Evolutionary conservation across 441 rosid genomes (phyloP).

Genomic region (Oxalis stricta): DNA sequence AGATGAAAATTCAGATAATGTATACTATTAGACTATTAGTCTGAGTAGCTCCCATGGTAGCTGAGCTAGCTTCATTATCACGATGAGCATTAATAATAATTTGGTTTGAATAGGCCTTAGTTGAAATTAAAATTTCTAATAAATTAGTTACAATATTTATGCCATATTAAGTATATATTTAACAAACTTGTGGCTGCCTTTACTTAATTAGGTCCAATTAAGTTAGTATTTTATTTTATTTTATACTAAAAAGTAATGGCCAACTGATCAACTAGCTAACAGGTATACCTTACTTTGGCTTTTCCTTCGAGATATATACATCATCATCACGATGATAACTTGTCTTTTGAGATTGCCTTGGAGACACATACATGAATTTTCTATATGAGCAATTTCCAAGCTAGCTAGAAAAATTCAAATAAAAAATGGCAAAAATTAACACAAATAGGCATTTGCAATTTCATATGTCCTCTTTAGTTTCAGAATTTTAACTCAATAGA

Average conservation of each 20-base stretch:
- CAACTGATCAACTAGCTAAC: slow-evolving; percentile 6
- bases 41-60: too few species aligned
- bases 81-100: slow-evolving; percentile 10
- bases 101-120: slow-evolving; percentile 5
- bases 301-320: slow-evolving; percentile 9
- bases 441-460: too few species aligned
- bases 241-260: too few species aligned
- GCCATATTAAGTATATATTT: too few species aligned
- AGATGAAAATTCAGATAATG: not conserved
- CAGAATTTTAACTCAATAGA: too few species aligned
- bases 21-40: not conserved
- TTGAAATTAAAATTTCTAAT: slow-evolving; percentile 1
- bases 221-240: too few species aligned
- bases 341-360: slow-evolving; percentile 23
- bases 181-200: slow-evolving; percentile 14
- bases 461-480: too few species aligned
- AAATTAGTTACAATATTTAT: too few species aligned
- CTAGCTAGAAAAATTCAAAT: slow-evolving; percentile 1
- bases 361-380: slow-evolving; percentile 18
- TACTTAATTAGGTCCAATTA: slow-evolving; percentile 4
- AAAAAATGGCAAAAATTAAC: not conserved
- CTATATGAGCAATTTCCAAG: too few species aligned
- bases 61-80: not conserved
- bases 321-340: slow-evolving; percentile 5
- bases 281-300: slow-evolving; percentile 14